Conservation (phyloP, 139 green algal genomes). For the Asterochloris erici region DNA sequence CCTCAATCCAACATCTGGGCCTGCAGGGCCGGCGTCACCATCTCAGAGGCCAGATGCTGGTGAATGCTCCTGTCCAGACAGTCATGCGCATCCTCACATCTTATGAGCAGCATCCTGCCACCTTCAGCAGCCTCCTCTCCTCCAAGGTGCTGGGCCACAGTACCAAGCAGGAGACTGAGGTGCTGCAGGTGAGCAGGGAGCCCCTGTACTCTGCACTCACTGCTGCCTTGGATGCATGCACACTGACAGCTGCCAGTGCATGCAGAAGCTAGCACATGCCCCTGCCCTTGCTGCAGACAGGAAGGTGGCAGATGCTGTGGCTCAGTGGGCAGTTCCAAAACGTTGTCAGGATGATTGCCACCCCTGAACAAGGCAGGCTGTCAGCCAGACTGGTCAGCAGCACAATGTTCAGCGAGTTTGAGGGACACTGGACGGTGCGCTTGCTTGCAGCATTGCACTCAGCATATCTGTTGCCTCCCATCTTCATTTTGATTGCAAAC, state of each 20-base stretch:
- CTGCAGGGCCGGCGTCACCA: too few species aligned
- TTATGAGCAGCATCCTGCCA: background rate
- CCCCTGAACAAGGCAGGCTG: background rate
- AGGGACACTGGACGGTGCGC: constrained; percentile 1
- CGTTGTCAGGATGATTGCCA: background rate
- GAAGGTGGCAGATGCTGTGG: constrained; percentile 4
- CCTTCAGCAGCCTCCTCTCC: constrained; percentile 9
- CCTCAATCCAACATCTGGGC: too few species aligned
- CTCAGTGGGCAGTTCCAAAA: constrained; percentile 6
- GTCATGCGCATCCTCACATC: constrained; percentile 6
- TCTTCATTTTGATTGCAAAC: too few species aligned
- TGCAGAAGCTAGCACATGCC: background rate
- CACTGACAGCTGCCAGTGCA: background rate
- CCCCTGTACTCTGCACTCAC: background rate
- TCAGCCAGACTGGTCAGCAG: background rate
- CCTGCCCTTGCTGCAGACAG: background rate
- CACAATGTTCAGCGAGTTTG: background rate
- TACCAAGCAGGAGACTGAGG: background rate
- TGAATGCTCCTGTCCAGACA: background rate
- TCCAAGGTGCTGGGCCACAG: constrained; percentile 2
- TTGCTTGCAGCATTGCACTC: background rate
- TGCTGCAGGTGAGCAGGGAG: constrained; percentile 5
- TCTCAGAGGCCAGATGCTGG: too few species aligned
- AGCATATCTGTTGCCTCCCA: too few species aligned
- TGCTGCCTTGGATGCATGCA: background rate